phyloP scores from a whole-genome alignment of 257 asterid genomes.

The Ballota nigra region DNA sequence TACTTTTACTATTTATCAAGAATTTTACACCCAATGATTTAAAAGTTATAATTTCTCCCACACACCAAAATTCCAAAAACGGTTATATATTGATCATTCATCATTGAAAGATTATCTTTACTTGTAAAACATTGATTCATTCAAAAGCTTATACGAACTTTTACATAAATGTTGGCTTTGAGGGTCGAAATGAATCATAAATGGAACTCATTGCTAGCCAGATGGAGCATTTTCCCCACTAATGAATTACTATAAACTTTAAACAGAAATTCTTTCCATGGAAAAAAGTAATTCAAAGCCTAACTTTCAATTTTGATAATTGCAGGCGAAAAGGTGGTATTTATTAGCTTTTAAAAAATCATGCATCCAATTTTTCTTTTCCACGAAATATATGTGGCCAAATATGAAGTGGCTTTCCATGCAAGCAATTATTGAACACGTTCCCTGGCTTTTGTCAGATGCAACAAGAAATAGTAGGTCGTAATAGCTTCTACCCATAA shows the following conservation, averaged over 20 bases:
- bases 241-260: background rate
- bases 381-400: background rate
- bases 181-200: background rate
- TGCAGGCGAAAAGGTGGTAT: background rate
- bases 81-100: no score
- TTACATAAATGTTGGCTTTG: background rate
- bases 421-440: slow-evolving; percentile 10
- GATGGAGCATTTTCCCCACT: background rate
- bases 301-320: background rate
- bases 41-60: no score
- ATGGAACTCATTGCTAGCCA: background rate
- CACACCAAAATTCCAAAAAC: no score
- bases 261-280: background rate
- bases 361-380: background rate
- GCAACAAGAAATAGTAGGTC: slow-evolving; percentile 1
- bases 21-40: no score
- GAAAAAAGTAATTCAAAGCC: background rate
- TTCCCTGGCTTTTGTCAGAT: background rate
- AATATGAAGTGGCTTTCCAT: background rate
- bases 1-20: no score
- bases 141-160: background rate
- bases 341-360: background rate
- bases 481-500: background rate
- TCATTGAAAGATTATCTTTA: no score
- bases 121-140: background rate